Conservation (phyloP, 192 early-diverging fungal genomes). For the Coemansia sp. region DNA sequence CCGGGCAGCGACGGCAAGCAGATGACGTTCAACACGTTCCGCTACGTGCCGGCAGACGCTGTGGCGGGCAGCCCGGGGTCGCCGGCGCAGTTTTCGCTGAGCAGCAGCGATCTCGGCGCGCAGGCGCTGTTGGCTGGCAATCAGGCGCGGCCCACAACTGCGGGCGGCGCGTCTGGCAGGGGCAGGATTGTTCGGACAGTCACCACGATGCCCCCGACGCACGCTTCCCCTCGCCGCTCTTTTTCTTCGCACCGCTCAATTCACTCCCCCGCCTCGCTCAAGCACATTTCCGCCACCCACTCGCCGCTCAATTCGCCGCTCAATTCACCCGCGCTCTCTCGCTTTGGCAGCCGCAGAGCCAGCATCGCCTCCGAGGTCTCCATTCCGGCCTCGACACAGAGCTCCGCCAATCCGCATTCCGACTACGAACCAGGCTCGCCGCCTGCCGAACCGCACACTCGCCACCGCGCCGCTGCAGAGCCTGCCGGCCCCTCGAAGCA, state of each 20-base stretch:
- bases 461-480: too few relatives aligned
- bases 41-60: conserved; percentile 12
- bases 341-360: conserved; percentile 8
- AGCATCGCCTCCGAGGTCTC: conserved; percentile 9
- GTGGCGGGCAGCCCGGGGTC: background rate
- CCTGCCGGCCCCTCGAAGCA: too few relatives aligned
- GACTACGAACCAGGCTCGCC: background rate
- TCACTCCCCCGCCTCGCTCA: conserved; percentile 26
- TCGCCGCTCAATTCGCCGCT: conserved; percentile 10
- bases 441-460: too few relatives aligned
- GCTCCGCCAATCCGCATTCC: background rate
- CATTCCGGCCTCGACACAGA: conserved; percentile 1
- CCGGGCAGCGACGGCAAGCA: conserved; percentile 20
- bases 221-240: conserved; percentile 14
- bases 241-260: conserved; percentile 22
- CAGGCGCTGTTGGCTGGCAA: background rate
- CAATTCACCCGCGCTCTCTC: conserved; percentile 1
- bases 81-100: conserved; percentile 1
- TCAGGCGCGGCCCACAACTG: background rate
- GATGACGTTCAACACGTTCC: conserved; percentile 24
- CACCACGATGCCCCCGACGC: conserved; percentile 12
- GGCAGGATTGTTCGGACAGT: conserved; percentile 30
- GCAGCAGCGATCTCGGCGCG: conserved; percentile 1
- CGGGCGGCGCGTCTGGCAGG: background rate
- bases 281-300: background rate